phyloP scores from a whole-genome alignment of 1,139 yeast species.

The Pichiaceae sp. region DNA sequence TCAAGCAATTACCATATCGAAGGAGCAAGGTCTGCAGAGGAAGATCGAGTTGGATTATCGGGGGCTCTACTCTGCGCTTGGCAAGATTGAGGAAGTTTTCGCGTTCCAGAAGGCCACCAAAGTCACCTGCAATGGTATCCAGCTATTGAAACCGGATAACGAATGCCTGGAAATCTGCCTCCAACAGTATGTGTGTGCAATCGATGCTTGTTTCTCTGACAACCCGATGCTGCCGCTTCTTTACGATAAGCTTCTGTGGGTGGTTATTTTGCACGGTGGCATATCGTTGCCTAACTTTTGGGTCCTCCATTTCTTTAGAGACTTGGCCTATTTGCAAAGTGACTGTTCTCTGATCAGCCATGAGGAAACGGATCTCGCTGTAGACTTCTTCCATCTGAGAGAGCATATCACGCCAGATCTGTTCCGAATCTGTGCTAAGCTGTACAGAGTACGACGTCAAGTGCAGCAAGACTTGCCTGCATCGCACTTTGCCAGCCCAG shows the following conservation, averaged over 20 bases:
- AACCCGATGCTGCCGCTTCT: constrained; percentile 28
- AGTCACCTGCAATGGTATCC: not conserved
- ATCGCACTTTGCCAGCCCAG: too few species aligned
- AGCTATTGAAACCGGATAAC: not conserved
- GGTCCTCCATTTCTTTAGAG: constrained; percentile 30
- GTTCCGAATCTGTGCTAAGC: too few species aligned
- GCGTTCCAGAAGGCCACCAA: not conserved
- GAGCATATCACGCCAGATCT: too few species aligned
- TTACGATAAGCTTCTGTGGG: constrained; percentile 32
- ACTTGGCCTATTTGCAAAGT: constrained; percentile 17
- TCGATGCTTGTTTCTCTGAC: constrained; percentile 18
- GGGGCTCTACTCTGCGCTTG: too few species aligned
- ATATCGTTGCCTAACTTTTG: constrained; percentile 33
- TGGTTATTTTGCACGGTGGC: constrained; percentile 35
- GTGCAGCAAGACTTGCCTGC: too few species aligned
- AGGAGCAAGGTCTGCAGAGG: too few species aligned
- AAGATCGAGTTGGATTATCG: too few species aligned
- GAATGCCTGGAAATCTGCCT: not conserved
- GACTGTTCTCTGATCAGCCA: constrained; percentile 14
- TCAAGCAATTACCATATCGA: too few species aligned
- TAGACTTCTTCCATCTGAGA: too few species aligned
- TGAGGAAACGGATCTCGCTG: constrained; percentile 13
- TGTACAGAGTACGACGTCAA: too few species aligned
- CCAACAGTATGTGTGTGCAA: not conserved
- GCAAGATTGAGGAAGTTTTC: not conserved